Conservation (phyloP, 208 protist species). For the Wallacemonas collosoma region DNA sequence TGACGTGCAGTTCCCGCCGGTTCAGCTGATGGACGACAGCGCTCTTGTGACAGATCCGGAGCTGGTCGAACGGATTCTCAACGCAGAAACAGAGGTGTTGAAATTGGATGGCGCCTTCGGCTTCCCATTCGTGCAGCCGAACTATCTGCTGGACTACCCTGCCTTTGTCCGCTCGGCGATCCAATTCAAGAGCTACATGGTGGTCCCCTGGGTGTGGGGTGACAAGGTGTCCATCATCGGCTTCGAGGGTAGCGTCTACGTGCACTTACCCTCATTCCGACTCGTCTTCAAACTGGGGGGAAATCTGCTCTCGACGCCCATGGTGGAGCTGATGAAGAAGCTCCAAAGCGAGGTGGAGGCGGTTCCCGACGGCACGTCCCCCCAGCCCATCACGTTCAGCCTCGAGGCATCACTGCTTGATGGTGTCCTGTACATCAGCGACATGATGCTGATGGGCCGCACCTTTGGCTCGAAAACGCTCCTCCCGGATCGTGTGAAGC, state of each 20-base stretch:
- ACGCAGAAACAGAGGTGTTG: constrained; percentile 42
- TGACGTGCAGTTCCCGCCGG: constrained; percentile 44
- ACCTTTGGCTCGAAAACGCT: constrained; percentile 51
- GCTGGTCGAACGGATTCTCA: constrained; percentile 55
- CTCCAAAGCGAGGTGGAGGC: constrained; percentile 18
- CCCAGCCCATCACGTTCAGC: constrained; percentile 44
- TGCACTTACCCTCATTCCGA: constrained; percentile 80
- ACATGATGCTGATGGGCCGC: constrained; percentile 70
- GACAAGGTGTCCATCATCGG: constrained; percentile 81
- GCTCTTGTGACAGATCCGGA: constrained; percentile 54
- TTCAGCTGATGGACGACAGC: constrained; percentile 64
- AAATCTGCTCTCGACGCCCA: constrained; percentile 19
- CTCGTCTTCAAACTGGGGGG: constrained; percentile 59
- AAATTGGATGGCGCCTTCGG: constrained; percentile 34
- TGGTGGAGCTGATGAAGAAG: constrained; percentile 38
- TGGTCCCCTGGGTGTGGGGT: constrained; percentile 80
- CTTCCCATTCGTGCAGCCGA: constrained; percentile 82
- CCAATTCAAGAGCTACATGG: constrained; percentile 65
- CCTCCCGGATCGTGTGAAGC: constrained; percentile 62
- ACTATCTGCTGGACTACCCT: constrained; percentile 85
- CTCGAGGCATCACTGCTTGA: constrained; percentile 73
- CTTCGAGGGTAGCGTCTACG: constrained; percentile 58
- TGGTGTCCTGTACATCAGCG: constrained; percentile 76
- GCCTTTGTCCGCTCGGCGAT: constrained; percentile 65
- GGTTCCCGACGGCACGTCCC: neutral